Evolutionary conservation across 2,329 filamentous ascomycete genomes (phyloP), one percentile per base, ranked within the genome.

Genomic region (Trichoderma harzianum): DNA sequence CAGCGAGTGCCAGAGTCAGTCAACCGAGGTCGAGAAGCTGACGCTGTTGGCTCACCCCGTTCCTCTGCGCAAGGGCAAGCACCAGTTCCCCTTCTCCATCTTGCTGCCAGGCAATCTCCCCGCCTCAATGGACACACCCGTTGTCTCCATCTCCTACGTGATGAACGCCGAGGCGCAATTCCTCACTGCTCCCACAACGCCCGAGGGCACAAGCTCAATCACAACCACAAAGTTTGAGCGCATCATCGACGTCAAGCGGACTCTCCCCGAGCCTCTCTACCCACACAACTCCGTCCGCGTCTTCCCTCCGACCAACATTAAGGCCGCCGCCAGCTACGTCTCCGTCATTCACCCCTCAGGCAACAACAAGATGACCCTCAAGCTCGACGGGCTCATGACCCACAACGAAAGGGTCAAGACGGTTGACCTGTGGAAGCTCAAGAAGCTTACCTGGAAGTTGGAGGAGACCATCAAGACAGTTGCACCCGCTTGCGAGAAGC

Each of bases 301-400:
- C 78, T 99, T 99, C 83, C 96, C 95, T 62, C 95, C 96, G 0
- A 99, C 96, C 76, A 96, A 97, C 83, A 91, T 99, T 78, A 95
- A 93, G 75, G 93, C 94, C 72, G 91, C 91, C 78, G 92, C 96
- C 74, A 91, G 93, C 77, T 91, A 97, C 74, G 92, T 92, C 61
- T 90, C 93, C 47, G 89, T 97, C 74, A 91, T 98, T 74, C 92
- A 97, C 83, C 94, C 95, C 6, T 93, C 95, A 73, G 93, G 93
- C 77, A 90, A 89, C 77, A 95, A 97, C 83, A 92, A 87, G 12
- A 87, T 98, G 64, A 87, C 89, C 60, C 90, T 98, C 83, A 91
- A 91, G 67, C 88, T 99, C 74, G 93, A 95, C 74, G 95, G 95
- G n/a, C 90, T 98, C 69, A 90, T 94, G 55, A 92, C 89, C 75